A percentile compares a stretch with the other conserved stretches of the same genome.
Conservation (phyloP, 768 basidiomycete genomes). For the Cystofilobasidium macerans region DNA sequence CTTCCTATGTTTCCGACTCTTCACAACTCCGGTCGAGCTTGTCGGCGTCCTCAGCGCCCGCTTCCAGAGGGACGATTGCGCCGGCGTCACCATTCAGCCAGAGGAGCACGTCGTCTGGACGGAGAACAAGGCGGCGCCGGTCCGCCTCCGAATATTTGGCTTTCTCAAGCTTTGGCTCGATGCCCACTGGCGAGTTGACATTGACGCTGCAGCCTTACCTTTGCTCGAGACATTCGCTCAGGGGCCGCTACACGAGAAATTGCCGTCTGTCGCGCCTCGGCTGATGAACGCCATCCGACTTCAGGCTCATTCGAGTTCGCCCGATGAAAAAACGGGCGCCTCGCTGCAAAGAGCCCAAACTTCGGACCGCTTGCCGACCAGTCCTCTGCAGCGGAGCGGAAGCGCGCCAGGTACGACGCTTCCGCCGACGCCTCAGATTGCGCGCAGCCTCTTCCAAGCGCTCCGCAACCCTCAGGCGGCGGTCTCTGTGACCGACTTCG, state of each 20-base stretch:
- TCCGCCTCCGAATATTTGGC: conserved; percentile 81
- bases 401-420: not conserved
- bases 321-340: not conserved
- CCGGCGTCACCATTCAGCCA: conserved; percentile 37
- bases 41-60: conserved; percentile 66
- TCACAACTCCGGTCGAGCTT: conserved; percentile 65
- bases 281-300: not conserved
- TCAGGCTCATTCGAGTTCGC: not conserved
- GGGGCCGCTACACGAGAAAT: not conserved
- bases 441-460: conserved; percentile 1
- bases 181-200: conserved; percentile 67
- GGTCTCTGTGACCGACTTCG: conserved; percentile 60
- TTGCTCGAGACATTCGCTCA: conserved; percentile 35
- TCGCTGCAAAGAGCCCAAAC: not conserved
- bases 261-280: conserved; percentile 5
- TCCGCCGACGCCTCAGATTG: conserved; percentile 15
- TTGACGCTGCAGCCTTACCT: conserved; percentile 54
- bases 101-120: conserved; percentile 59
- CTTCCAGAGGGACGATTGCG: conserved; percentile 54
- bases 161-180: conserved; percentile 93
- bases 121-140: conserved; percentile 70
- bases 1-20: conserved; percentile 89
- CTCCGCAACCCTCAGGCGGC: conserved; percentile 12
- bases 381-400: not conserved
- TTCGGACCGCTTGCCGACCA: conserved; percentile 6